phyloP scores from a whole-genome alignment of 2,329 filamentous ascomycete species.

The Apiospora koreana region DNA sequence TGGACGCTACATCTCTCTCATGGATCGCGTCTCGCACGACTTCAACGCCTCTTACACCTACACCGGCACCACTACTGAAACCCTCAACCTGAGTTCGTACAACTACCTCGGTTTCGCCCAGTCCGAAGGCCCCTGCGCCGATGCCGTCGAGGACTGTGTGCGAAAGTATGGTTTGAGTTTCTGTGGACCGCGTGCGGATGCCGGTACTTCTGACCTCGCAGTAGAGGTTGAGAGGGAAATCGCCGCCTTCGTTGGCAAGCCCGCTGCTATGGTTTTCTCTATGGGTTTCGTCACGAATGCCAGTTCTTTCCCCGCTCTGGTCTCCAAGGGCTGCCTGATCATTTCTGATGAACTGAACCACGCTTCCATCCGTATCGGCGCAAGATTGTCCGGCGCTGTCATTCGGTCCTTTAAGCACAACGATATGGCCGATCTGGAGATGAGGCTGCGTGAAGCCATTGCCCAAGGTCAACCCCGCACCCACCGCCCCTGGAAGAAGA shows the following conservation, averaged over 20 bases:
- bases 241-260: slow-evolving; percentile 91
- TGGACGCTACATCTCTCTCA: slow-evolving; percentile 87
- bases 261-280: slow-evolving; percentile 93
- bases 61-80: slow-evolving; percentile 89
- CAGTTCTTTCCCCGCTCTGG: slow-evolving; percentile 86
- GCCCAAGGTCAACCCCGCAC: slow-evolving; percentile 96
- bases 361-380: slow-evolving; percentile 93
- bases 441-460: slow-evolving; percentile 84
- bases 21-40: slow-evolving; percentile 88
- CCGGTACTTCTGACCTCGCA: slow-evolving; percentile 84
- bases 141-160: slow-evolving; percentile 84
- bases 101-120: slow-evolving; percentile 99
- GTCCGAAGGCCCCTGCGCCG: slow-evolving; percentile 93
- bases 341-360: slow-evolving; percentile 98
- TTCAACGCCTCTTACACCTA: slow-evolving; percentile 89
- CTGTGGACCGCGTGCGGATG: slow-evolving; percentile 79
- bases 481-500: slow-evolving; percentile 99
- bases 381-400: slow-evolving; percentile 89
- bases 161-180: slow-evolving; percentile 83
- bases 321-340: slow-evolving; percentile 89
- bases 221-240: slow-evolving; percentile 88
- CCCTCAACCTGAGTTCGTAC: slow-evolving; percentile 98
- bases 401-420: slow-evolving; percentile 98
- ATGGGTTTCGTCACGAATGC: slow-evolving; percentile 99
- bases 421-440: slow-evolving; percentile 86